Conservation (phyloP, 257 asterid genomes). For the Eustoma russellianum region DNA sequence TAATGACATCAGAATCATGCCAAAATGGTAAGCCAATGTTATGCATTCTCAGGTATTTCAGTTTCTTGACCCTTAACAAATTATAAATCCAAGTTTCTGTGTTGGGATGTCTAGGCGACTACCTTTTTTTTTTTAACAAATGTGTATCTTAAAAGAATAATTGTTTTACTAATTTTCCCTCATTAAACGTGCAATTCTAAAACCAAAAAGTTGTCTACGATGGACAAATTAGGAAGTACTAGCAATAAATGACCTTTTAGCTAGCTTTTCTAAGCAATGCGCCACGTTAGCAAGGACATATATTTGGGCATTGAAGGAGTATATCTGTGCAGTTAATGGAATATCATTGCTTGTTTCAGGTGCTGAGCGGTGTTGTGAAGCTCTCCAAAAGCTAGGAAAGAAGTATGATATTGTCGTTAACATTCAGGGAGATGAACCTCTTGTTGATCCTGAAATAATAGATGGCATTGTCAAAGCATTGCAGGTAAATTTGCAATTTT, state of each 20-base stretch:
- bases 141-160: no score
- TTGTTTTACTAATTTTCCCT: no score
- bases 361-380: conserved; percentile 82
- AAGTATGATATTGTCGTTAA: conserved; percentile 74
- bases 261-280: no score
- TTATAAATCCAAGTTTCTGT: neutral
- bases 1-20: conserved; percentile 84
- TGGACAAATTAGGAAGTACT: no score
- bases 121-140: no score
- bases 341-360: conserved; percentile 29
- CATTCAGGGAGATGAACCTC: conserved; percentile 97
- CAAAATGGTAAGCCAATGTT: conserved; percentile 46
- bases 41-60: neutral
- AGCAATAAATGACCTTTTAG: no score
- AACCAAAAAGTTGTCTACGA: no score
- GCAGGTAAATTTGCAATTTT: conserved; percentile 37
- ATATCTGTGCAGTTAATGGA: neutral
- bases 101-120: no score
- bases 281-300: no score
- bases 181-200: no score
- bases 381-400: conserved; percentile 57
- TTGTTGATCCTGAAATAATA: conserved; percentile 81
- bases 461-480: conserved; percentile 77
- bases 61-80: neutral
- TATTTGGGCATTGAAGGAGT: no score